Evolutionary conservation across 108 stramenopile species (phyloP).

Genomic region (Nitzschia sp.): DNA sequence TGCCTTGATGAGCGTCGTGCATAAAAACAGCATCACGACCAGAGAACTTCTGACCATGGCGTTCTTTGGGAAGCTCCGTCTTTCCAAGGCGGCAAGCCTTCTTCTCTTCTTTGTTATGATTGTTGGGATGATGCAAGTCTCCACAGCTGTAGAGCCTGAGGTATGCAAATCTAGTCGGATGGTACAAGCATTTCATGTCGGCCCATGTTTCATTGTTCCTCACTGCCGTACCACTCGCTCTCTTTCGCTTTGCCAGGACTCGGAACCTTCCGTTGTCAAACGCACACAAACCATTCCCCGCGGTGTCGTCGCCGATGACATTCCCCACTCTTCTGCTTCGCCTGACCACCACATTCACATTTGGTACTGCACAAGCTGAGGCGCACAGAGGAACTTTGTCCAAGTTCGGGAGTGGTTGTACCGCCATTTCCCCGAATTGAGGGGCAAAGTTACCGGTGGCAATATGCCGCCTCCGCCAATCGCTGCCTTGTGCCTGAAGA

Average conservation of each 20-base stretch:
- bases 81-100: conserved; percentile 17
- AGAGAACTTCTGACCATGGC: conserved; percentile 3
- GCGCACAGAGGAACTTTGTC: conserved; percentile 82
- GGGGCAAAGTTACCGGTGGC: conserved; percentile 55
- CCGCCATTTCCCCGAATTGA: conserved; percentile 59
- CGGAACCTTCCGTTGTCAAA: too few relatives aligned
- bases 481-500: conserved; percentile 36
- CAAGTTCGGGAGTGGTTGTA: conserved; percentile 69
- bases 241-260: too few relatives aligned
- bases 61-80: conserved; percentile 19
- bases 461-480: conserved; percentile 67
- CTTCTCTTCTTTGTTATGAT: conserved; percentile 10
- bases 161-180: neutral
- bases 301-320: too few relatives aligned
- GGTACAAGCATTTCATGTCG: too few relatives aligned
- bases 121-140: conserved; percentile 10
- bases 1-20: too few relatives aligned
- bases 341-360: conserved; percentile 41
- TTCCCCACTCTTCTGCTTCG: neutral
- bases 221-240: too few relatives aligned
- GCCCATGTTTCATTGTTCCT: too few relatives aligned
- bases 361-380: conserved; percentile 65
- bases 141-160: neutral
- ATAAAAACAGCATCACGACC: neutral
- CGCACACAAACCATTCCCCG: too few relatives aligned